Evolutionary conservation across 768 basidiomycete genomes (phyloP).

Genomic region (Lentinula boryana): DNA sequence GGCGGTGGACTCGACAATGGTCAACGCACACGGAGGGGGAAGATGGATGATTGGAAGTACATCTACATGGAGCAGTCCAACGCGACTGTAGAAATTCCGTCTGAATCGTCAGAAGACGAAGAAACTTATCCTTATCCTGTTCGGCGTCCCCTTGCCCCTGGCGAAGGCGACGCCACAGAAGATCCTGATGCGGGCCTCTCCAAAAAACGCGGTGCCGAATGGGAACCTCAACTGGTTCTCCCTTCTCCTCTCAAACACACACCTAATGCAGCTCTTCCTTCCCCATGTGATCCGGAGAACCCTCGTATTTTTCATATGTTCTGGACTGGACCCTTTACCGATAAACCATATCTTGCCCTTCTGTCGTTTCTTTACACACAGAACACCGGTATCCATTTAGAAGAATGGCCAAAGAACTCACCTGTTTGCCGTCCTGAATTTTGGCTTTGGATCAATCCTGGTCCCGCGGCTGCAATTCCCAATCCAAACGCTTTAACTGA

Average conservation of each 20-base stretch:
- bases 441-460: constrained; percentile 96
- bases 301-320: constrained; percentile 91
- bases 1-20: constrained; percentile 83
- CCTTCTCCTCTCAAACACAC: constrained; percentile 38
- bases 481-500: constrained; percentile 73
- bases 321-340: constrained; percentile 95
- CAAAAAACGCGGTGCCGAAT: constrained; percentile 51
- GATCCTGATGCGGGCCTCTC: constrained; percentile 51
- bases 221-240: constrained; percentile 52
- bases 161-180: constrained; percentile 21
- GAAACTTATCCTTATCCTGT: constrained; percentile 15
- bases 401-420: constrained; percentile 31
- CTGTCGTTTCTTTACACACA: constrained; percentile 92
- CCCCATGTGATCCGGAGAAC: constrained; percentile 67
- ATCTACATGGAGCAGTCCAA: constrained; percentile 59
- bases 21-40: constrained; percentile 63
- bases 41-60: constrained; percentile 73
- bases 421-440: constrained; percentile 80
- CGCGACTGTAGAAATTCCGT: constrained; percentile 19
- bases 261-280: constrained; percentile 31
- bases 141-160: constrained; percentile 17
- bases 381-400: constrained; percentile 74
- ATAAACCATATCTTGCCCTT: constrained; percentile 92
- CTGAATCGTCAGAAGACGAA: constrained; percentile 14
- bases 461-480: constrained; percentile 79